Evolutionary conservation across 176 grass and related monocot genomes (phyloP).

Genomic region (maize (Zea mays)): DNA sequence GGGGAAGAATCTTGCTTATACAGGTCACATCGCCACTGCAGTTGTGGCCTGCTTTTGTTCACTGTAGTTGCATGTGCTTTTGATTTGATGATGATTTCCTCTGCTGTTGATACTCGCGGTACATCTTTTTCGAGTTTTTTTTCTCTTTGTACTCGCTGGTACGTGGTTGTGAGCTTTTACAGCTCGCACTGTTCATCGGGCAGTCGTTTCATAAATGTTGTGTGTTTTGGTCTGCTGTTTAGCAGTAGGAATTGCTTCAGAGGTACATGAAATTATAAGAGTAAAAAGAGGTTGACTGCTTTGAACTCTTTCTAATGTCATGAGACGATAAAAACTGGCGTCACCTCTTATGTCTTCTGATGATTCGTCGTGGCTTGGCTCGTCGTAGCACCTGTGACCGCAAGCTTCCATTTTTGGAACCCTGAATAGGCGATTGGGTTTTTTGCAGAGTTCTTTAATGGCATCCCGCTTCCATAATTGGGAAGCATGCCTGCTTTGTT

Average conservation of each 20-base stretch:
- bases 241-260: not conserved
- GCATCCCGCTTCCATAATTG: conserved; percentile 44
- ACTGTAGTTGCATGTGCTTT: conserved; percentile 70
- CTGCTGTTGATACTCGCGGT: conserved; percentile 48
- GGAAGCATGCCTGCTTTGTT: conserved; percentile 38
- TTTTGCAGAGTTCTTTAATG: conserved; percentile 33
- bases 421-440: not conserved
- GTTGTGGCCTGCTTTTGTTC: conserved; percentile 47
- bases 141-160: too few species aligned
- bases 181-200: conserved; percentile 13
- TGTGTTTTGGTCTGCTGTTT: conserved; percentile 9
- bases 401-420: conserved; percentile 43
- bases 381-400: not conserved
- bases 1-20: conserved; percentile 61
- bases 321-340: not conserved
- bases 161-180: conserved; percentile 2
- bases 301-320: not conserved
- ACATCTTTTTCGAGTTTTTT: not conserved
- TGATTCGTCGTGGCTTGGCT: not conserved
- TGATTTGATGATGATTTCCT: conserved; percentile 64
- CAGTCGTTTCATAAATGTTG: not conserved
- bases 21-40: conserved; percentile 50
- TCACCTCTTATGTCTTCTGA: not conserved
- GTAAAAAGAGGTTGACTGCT: not conserved
- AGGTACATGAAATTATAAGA: conserved; percentile 26